Evolutionary conservation across 805 yeast species (phyloP).

Genomic region (Candida argentea): DNA sequence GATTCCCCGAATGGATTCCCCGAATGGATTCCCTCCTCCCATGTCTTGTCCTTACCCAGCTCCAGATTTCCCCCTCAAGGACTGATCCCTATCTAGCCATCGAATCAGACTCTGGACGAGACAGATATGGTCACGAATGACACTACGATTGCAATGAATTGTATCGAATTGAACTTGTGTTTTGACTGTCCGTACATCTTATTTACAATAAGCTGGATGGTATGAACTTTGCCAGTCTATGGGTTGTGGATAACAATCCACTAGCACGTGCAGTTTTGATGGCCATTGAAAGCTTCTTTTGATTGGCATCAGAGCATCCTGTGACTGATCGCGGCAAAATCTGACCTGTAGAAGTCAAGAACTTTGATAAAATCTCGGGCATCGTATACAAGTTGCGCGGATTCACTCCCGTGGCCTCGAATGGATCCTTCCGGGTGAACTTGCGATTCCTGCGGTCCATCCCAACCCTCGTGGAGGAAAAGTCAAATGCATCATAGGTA

Average conservation of each 20-base stretch:
- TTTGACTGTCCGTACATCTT: background rate
- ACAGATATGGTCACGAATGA: too few relatives aligned
- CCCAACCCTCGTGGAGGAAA: slow-evolving; percentile 26
- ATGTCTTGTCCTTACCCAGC: background rate
- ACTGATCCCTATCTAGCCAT: too few relatives aligned
- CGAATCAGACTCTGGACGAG: background rate
- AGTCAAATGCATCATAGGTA: slow-evolving; percentile 38
- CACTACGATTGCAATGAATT: too few relatives aligned
- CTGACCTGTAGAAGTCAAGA: slow-evolving; percentile 62
- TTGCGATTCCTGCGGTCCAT: slow-evolving; percentile 33
- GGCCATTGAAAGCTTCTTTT: slow-evolving; percentile 63
- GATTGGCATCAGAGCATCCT: slow-evolving; percentile 58
- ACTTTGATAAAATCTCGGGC: slow-evolving; percentile 60
- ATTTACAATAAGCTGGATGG: slow-evolving; percentile 28
- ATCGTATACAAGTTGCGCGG: slow-evolving; percentile 64
- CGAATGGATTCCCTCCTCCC: background rate
- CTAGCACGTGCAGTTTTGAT: slow-evolving; percentile 70
- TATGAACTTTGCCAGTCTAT: slow-evolving; percentile 43
- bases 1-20: background rate
- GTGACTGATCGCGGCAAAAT: slow-evolving; percentile 65
- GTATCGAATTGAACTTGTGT: too few relatives aligned
- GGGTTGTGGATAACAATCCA: slow-evolving; percentile 72
- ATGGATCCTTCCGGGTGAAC: slow-evolving; percentile 23
- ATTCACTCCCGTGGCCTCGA: slow-evolving; percentile 44
- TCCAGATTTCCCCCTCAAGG: too few relatives aligned